Base-by-base conservation (phyloP, 257 asterid species). In the Przewalskia tangutica region DNA sequence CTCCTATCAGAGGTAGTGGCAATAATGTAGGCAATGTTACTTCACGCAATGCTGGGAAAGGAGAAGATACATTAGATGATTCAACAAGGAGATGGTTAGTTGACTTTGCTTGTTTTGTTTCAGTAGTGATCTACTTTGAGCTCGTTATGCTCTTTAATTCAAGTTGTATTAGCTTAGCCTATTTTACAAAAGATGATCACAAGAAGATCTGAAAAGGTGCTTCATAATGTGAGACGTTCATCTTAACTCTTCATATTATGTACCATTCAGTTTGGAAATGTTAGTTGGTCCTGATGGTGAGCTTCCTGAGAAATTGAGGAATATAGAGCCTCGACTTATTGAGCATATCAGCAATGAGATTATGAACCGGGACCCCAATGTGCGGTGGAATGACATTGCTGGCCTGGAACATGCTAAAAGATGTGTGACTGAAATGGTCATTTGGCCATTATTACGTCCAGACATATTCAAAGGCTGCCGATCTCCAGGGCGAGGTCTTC, bases 401-500 rank as follows among this genome's bases (percentile, higher is more conserved):
- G 99, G 99, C 50, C 86, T 96, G 92, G 99, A 96, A 67, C 98
- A 96, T 91, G 99, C 99, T 59, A 96, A 96, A 89, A 96, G 94
- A 87, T 94, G 98, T 84, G 99, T 96, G 73, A 96, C 96, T 46
- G 99, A 96, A 90, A 96, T 96, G 99, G 98, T 96, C 86, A 96
- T 94, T 85, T 96, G 97, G 97, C 99, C 99, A 83, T 87, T 93
- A 88, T 85, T 93, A 88, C 97, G 99, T 59, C 99, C 99, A 66
- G 99, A 96, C 87, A 91, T 96, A 82, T 96, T 96, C 83, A 91
- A 89, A 89, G 99, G 99, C 48, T 94, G 98, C 85, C 99, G 99
- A 84, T 93, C 99, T 86, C 99, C 98, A 75, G 99, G 99, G 79
- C 98, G 98, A 51, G 99, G 99, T 81, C 99, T 96, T 88, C 99